These are phyloP conservation scores for Schizophyllum commune DNA, from an alignment of 1,284 basidiomycete genomes.

Conservation along the genomic window DNA sequence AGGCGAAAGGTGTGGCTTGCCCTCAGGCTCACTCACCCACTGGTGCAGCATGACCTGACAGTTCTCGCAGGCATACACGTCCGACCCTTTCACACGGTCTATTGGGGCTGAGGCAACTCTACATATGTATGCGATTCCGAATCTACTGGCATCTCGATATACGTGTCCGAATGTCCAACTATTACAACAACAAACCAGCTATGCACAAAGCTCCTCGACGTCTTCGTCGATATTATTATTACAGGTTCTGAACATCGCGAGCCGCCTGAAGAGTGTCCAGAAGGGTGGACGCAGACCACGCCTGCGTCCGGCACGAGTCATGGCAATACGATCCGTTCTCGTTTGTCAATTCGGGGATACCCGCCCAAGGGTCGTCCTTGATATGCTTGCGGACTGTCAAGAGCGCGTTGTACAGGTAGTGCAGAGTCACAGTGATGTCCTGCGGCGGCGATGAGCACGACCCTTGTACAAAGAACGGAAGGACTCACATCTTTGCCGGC, in stretches of 20 bases:
- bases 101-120: no score
- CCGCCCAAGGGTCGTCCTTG: conserved; percentile 78
- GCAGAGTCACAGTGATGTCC: conserved; percentile 67
- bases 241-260: conserved; percentile 25
- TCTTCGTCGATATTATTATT: no score
- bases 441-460: conserved; percentile 19
- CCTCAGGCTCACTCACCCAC: no score
- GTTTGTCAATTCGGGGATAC: conserved; percentile 89
- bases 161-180: no score
- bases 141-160: no score
- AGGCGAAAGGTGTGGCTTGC: no score
- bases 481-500: conserved; percentile 56
- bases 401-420: conserved; percentile 71
- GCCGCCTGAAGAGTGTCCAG: conserved; percentile 81
- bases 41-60: no score
- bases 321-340: conserved; percentile 71
- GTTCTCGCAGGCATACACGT: no score
- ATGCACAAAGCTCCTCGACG: no score
- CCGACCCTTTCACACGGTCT: no score
- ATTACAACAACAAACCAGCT: no score
- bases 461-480: background rate
- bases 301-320: conserved; percentile 89
- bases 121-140: no score
- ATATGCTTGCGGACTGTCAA: conserved; percentile 69
- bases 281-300: conserved; percentile 86